Conservation (phyloP, 495 filamentous ascomycete species). For the Xylaria flabelliformis region DNA sequence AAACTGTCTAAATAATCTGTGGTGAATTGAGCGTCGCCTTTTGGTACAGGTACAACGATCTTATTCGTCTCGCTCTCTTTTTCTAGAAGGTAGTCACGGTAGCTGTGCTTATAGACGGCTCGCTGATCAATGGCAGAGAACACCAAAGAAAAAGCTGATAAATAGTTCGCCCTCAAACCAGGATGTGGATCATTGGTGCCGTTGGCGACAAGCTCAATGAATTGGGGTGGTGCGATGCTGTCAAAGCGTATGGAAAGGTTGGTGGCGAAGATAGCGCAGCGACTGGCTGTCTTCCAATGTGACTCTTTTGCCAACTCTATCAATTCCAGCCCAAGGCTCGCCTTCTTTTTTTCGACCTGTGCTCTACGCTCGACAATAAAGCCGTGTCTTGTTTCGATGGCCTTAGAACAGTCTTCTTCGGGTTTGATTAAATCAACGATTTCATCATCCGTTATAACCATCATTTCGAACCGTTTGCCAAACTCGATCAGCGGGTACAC, state of each 20-base stretch:
- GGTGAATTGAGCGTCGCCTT: slow-evolving; percentile 78
- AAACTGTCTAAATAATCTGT: slow-evolving; percentile 78
- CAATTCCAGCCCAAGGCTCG: slow-evolving; percentile 78
- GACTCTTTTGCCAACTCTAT: slow-evolving; percentile 76
- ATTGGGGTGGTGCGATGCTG: slow-evolving; percentile 76
- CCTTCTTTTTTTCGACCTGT: slow-evolving; percentile 82
- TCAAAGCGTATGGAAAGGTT: slow-evolving; percentile 90
- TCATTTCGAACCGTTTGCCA: slow-evolving; percentile 79
- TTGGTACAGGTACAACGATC: slow-evolving; percentile 71
- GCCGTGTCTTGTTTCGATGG: slow-evolving; percentile 69
- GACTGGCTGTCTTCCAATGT: slow-evolving; percentile 94
- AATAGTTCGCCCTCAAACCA: slow-evolving; percentile 79
- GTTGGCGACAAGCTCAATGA: slow-evolving; percentile 82
- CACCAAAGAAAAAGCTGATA: slow-evolving; percentile 76
- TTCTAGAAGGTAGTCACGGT: slow-evolving; percentile 81
- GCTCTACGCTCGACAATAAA: slow-evolving; percentile 75
- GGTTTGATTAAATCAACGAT: slow-evolving; percentile 77
- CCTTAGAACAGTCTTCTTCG: slow-evolving; percentile 60
- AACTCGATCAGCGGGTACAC: slow-evolving; percentile 91
- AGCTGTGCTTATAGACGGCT: slow-evolving; percentile 83
- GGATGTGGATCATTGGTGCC: slow-evolving; percentile 93
- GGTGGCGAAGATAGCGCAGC: slow-evolving; percentile 86
- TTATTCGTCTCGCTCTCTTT: slow-evolving; percentile 77
- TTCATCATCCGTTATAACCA: slow-evolving; percentile 82
- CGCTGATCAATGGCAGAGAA: slow-evolving; percentile 86